Percentiles rank a stretch among this genome's conserved stretches.
phyloP scores from a whole-genome alignment of 441 rosid species.

The Euphorbia celastroides region DNA sequence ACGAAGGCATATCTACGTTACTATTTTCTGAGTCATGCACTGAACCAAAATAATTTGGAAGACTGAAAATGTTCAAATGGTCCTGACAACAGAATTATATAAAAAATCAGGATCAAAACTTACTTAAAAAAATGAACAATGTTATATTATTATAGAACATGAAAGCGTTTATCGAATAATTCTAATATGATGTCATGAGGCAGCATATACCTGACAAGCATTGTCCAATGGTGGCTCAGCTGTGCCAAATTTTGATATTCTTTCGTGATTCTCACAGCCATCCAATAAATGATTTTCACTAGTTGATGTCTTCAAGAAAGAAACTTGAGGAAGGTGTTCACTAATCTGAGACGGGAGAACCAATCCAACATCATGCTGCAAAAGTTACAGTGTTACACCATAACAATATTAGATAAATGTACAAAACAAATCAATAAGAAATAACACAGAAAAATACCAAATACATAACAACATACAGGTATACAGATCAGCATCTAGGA shows the following conservation, averaged over 20 bases:
- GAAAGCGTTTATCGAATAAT: conserved; percentile 14
- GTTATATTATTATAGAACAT: conserved; percentile 4
- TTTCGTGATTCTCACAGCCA: conserved; percentile 24
- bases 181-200: conserved; percentile 19
- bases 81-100: conserved; percentile 28
- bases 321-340: conserved; percentile 26
- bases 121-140: too few species aligned
- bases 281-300: conserved; percentile 36
- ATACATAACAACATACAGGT: neutral
- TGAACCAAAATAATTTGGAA: conserved; percentile 36
- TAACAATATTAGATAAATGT: conserved; percentile 11
- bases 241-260: conserved; percentile 32
- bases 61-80: conserved; percentile 34
- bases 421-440: too few species aligned
- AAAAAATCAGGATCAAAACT: conserved; percentile 9
- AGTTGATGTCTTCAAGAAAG: conserved; percentile 26
- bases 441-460: too few species aligned
- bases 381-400: conserved; percentile 11
- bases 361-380: conserved; percentile 38
- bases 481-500: neutral
- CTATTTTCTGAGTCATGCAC: conserved; percentile 35
- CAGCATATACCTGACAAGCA: conserved; percentile 39
- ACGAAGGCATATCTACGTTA: conserved; percentile 39
- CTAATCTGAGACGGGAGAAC: conserved; percentile 30
- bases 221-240: conserved; percentile 28